Evolutionary conservation across 2,329 filamentous ascomycete species (phyloP), one percentile per base, ranked within the genome.

Genomic region (Rhynchosporium graminicola): DNA sequence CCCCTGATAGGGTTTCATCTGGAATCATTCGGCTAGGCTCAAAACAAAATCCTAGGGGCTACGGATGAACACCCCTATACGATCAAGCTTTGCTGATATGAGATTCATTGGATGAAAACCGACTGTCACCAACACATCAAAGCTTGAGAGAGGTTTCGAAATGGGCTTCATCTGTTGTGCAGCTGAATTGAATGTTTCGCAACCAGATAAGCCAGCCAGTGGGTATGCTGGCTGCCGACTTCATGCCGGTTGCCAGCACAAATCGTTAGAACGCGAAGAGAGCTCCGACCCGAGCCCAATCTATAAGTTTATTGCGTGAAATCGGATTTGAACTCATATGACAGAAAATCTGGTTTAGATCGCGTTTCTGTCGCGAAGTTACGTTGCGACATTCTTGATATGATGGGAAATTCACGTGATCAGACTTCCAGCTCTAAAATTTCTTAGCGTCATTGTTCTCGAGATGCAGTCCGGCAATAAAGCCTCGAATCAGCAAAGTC

Each of bases 21-120:
- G 38, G 51, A 43, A 38, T 47, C 45, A 20, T 51, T 60, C 58
- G 62, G 59, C 64, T 57, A 29, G 36, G 57, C 47, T 60, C 59
- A 59, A 66, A 62, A 66, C 64, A 59, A 45, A 36, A 60, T 20
- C 26, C 47, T 51, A 57, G 51, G 62, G 62, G 57, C 4, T 48
- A 64, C 62, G 61, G 64, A 66, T 55, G 64, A 66, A 64, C 47
- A 62, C 31, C 33, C 28, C 45, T 20, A 29, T 26, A 38, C 38
- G n/a, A 43, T 57, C 45, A 63, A 63, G 57, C 61, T 60, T 63
- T 48, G n/a, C 28, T 57, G 42, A 61, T 61, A 55, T 54, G 33
- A 42, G 56, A 45, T 58, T 29, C 9, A 42, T 57, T 57, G 54
- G 52, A 15, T 26, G 43, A 50, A 20, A 20, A n/a, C 20, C 15